Evolutionary conservation across 345 rosid species (phyloP).

Genomic region (Corymbia maculata): DNA sequence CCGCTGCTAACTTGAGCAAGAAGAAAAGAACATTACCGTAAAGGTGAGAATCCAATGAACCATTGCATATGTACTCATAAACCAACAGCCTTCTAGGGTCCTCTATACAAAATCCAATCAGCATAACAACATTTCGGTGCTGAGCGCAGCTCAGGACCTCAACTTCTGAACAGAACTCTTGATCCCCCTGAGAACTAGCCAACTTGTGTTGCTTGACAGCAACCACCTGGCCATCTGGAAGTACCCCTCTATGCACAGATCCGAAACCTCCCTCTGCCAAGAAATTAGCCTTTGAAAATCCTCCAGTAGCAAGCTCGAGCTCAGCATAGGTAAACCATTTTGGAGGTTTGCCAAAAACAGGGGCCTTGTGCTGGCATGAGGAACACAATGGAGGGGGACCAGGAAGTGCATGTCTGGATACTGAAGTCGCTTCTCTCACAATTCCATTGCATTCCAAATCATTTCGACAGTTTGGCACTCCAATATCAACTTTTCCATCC

Average conservation of each 20-base stretch:
- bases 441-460: constrained; percentile 61
- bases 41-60: constrained; percentile 89
- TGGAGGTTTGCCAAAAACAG: constrained; percentile 95
- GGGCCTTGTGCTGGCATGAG: constrained; percentile 93
- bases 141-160: constrained; percentile 98
- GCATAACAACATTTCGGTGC: constrained; percentile 93
- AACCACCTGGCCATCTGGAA: constrained; percentile 96
- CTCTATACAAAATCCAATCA: constrained; percentile 94
- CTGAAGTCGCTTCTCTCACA: constrained; percentile 78
- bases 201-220: constrained; percentile 97
- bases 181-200: constrained; percentile 99
- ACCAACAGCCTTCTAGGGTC: constrained; percentile 84
- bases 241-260: constrained; percentile 90
- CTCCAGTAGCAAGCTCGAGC: constrained; percentile 92
- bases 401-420: constrained; percentile 68
- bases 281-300: constrained; percentile 93
- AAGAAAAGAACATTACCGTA: constrained; percentile 45
- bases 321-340: constrained; percentile 90
- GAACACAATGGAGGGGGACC: constrained; percentile 97
- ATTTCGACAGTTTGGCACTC: constrained; percentile 15
- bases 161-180: constrained; percentile 96
- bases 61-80: constrained; percentile 95
- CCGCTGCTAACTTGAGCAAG: neutral
- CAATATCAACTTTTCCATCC: neutral
- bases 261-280: constrained; percentile 99